Evolutionary conservation across 768 basidiomycete species (phyloP).

Genomic region (Lentinula lateritia): DNA sequence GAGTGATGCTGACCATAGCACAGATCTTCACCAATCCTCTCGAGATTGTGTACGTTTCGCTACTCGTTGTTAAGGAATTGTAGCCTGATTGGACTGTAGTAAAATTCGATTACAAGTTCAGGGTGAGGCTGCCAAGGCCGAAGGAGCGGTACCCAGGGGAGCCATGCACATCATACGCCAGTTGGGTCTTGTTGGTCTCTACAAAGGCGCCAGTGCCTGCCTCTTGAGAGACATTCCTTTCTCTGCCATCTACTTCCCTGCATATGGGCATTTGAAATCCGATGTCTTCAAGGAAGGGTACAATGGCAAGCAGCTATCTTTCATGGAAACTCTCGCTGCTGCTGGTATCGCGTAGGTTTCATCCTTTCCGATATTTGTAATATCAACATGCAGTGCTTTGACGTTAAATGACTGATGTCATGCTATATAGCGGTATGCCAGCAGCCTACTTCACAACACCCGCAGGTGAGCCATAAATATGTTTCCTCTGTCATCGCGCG

Average conservation of each 20-base stretch:
- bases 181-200: conserved; percentile 87
- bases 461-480: conserved; percentile 48
- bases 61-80: neutral
- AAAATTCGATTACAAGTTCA: conserved; percentile 95
- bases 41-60: conserved; percentile 78
- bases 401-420: conserved; percentile 25
- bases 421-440: conserved; percentile 81
- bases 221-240: conserved; percentile 95
- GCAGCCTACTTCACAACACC: conserved; percentile 93
- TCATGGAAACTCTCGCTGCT: conserved; percentile 80
- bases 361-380: conserved; percentile 4
- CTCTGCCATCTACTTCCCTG: conserved; percentile 88
- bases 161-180: conserved; percentile 92
- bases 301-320: conserved; percentile 88
- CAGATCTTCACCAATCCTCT: conserved; percentile 97
- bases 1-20: neutral
- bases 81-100: conserved; percentile 27
- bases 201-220: conserved; percentile 91
- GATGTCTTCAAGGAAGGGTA: conserved; percentile 95
- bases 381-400: conserved; percentile 7
- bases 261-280: conserved; percentile 86
- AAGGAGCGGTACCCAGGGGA: conserved; percentile 76
- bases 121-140: conserved; percentile 87
- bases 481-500: conserved; percentile 12
- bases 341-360: conserved; percentile 74